phyloP scores from a whole-genome alignment of 2,329 filamentous ascomycete species.

The Cladophialophora chaetospira region DNA sequence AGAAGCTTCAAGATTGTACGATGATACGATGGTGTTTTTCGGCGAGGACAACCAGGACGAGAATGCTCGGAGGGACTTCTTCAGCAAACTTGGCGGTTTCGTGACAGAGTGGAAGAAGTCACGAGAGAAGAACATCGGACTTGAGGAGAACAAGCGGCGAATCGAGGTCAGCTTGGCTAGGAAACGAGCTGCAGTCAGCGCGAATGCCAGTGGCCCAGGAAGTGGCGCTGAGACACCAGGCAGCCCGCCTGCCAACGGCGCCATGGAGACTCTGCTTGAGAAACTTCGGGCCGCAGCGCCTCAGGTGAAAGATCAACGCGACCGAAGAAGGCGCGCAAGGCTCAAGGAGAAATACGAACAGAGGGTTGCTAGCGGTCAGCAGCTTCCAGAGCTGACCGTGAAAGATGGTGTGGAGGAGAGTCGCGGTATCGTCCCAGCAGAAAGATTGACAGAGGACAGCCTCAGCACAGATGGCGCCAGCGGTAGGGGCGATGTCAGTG shows the following conservation, averaged over 20 bases:
- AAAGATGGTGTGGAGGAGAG: conserved; percentile 59
- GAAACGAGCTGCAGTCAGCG: conserved; percentile 64
- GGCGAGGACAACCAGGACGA: conserved; percentile 92
- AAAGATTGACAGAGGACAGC: conserved; percentile 32
- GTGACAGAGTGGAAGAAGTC: conserved; percentile 95
- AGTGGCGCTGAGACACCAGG: conserved; percentile 30
- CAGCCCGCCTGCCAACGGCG: conserved; percentile 75
- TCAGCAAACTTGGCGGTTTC: conserved; percentile 87
- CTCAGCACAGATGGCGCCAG: conserved; percentile 32
- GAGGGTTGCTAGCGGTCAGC: conserved; percentile 82
- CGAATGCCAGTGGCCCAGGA: conserved; percentile 42
- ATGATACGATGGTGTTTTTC: conserved; percentile 95
- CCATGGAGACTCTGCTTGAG: conserved; percentile 94
- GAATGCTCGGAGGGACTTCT: conserved; percentile 92
- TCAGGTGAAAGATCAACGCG: conserved; percentile 83
- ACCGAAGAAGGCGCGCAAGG: conserved; percentile 80
- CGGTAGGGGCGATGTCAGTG: conserved; percentile 43
- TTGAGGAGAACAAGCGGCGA: conserved; percentile 79
- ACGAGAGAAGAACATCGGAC: conserved; percentile 80
- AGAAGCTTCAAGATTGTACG: conserved; percentile 86
- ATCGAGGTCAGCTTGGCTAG: conserved; percentile 93
- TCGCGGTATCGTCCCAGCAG: conserved; percentile 42
- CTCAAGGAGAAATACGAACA: conserved; percentile 90
- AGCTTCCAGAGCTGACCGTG: conserved; percentile 68
- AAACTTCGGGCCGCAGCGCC: conserved; percentile 92